Base-by-base conservation (phyloP, 2,329 filamentous ascomycete species). In the Xylaria sp. region DNA sequence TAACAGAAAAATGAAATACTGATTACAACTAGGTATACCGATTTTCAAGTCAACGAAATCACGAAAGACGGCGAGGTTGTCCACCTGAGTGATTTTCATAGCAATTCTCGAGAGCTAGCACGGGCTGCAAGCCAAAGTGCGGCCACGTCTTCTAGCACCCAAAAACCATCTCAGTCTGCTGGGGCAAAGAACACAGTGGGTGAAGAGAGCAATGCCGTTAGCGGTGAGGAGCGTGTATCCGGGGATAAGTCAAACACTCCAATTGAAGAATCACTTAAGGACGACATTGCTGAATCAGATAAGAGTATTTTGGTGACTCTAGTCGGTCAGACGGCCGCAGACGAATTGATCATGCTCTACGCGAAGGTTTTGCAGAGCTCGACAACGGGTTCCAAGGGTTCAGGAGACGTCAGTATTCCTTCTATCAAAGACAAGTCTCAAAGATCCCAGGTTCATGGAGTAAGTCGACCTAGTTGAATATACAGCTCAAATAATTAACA, bases 1-100 rank as follows among this genome's bases (percentile, higher is more conserved):
- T 51, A 13, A 6, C 21, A 25, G 23, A 61, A 64, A 18, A 27
- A 54, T 27, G 32, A 40, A 35, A 54, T 63, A 44, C 69, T 75
- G 35, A 74, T 51, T 60, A 37, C 21, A 5, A 27, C 50, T 57
- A 89, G 93, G 73, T 98, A 94, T 80, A 95, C 94, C 3, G 94
- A 98, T 79, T 98, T 98, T 75, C 84, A 96, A 74, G 94, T 98
- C 74, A 94, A 97, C 77, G 94, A 98, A 80, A 95, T 98, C 70
- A 83, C 87, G 23, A 89, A 90, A 35, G 88, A 91, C 76, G 94
- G 94, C 18, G 81, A 89, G 63, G 92, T 97, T 16, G 79, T 96
- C 61, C 93, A 95, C 79, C 83, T 98, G 58, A 84, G 80, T 66
- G 86, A 84, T 62, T 79, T 86, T 21, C 80, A 79, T 63, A 75